These are phyloP conservation scores for Neoboletus brunneissimus DNA, from an alignment of 768 basidiomycete genomes.

Conservation along the genomic window DNA sequence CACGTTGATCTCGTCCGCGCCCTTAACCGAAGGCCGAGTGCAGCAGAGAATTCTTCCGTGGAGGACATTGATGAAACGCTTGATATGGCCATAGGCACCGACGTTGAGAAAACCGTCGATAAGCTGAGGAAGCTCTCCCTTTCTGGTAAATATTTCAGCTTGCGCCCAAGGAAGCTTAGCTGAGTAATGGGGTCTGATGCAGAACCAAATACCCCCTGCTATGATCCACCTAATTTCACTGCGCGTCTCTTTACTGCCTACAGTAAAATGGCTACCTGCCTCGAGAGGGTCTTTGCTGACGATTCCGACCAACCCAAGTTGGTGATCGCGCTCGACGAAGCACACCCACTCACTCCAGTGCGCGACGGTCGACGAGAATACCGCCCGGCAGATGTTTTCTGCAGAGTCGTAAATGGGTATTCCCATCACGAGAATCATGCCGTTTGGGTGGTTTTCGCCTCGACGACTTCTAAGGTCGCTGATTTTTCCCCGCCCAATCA, in stretches of 20 bases:
- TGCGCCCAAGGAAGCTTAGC: not conserved
- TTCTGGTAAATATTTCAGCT: not conserved
- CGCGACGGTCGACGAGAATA: not conserved
- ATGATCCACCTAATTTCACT: not conserved
- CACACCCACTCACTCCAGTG: constrained; percentile 1
- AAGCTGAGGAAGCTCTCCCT: not conserved
- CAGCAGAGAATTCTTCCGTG: rapidly evolving
- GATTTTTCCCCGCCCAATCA: constrained; percentile 7
- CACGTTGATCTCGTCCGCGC: not conserved
- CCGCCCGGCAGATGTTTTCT: constrained; percentile 4
- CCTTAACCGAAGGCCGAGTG: not conserved
- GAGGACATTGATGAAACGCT: not conserved
- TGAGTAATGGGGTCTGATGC: not conserved
- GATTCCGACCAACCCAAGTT: not conserved
- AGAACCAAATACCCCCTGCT: not conserved
- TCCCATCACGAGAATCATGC: constrained; percentile 3
- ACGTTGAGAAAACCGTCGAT: not conserved
- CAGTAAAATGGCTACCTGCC: not conserved
- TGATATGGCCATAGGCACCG: rapidly evolving
- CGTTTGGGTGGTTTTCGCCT: constrained; percentile 17
- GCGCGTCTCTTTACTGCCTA: not conserved
- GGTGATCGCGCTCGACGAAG: constrained; percentile 18
- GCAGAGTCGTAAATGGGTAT: constrained; percentile 3
- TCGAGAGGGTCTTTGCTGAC: not conserved
- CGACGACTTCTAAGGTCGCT: constrained; percentile 9